phyloP scores from a whole-genome alignment of 805 yeast genomes.

The Candida sphagnicola region DNA sequence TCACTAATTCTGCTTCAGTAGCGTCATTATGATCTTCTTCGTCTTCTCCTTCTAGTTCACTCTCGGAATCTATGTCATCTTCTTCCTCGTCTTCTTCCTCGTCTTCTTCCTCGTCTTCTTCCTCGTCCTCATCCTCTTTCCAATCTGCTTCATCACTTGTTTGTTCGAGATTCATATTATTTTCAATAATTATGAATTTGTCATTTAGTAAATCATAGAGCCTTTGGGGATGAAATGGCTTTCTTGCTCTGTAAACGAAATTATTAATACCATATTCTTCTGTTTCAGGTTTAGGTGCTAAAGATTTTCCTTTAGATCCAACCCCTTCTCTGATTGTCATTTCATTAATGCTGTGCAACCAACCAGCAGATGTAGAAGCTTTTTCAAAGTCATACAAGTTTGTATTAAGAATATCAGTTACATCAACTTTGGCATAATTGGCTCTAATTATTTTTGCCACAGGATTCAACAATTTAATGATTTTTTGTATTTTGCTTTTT shows the following conservation, averaged over 20 bases:
- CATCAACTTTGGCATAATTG: conserved; percentile 34
- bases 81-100: conserved; percentile 8
- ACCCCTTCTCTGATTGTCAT: conserved; percentile 30
- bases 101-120: conserved; percentile 9
- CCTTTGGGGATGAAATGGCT: conserved; percentile 45
- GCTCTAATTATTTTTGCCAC: conserved; percentile 35
- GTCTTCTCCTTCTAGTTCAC: conserved; percentile 9
- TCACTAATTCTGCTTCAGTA: conserved; percentile 22
- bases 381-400: conserved; percentile 36
- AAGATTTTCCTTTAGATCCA: conserved; percentile 12
- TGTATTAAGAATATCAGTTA: conserved; percentile 33
- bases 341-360: conserved; percentile 41
- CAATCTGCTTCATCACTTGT: conserved; percentile 12
- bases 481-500: conserved; percentile 22
- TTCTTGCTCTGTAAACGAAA: conserved; percentile 37
- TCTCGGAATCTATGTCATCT: conserved; percentile 10
- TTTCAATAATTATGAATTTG: conserved; percentile 28
- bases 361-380: conserved; percentile 42
- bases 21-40: too few relatives aligned
- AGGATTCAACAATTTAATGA: conserved; percentile 37
- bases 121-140: conserved; percentile 3
- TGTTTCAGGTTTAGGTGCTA: conserved; percentile 43
- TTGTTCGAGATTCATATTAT: conserved; percentile 14
- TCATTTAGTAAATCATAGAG: conserved; percentile 30
- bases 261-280: conserved; percentile 45